These are phyloP conservation scores for Fusarium odoratissimum DNA, from an alignment of 2,329 filamentous ascomycete genomes.

Conservation along the genomic window DNA sequence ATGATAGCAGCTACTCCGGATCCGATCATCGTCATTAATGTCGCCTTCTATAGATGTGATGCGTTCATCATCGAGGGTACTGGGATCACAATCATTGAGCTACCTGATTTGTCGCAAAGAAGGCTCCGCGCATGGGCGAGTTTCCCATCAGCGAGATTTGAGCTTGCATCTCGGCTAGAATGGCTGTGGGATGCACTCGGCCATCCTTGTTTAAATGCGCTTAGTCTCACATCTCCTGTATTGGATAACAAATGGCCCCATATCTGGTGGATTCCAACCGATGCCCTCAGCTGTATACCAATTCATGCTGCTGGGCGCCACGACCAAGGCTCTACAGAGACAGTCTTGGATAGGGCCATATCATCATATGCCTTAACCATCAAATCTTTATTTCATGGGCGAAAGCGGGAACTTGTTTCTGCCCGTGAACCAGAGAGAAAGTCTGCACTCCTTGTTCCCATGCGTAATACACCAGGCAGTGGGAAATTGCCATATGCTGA, in stretches of 20 bases:
- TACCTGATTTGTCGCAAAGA: not conserved
- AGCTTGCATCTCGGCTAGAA: not conserved
- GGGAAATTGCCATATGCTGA: accelerated
- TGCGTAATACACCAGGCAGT: not conserved
- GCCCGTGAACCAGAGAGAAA: accelerated
- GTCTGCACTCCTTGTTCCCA: accelerated
- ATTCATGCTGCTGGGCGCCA: not conserved
- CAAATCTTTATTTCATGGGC: not conserved
- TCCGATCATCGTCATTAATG: not conserved
- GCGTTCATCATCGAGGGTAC: not conserved
- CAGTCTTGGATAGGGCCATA: not conserved
- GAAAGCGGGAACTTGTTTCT: not conserved
- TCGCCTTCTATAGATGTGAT: not conserved
- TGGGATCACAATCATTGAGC: not conserved
- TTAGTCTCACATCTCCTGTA: not conserved
- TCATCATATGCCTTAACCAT: not conserved
- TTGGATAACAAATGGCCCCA: too few relatives aligned
- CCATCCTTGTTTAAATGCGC: accelerated
- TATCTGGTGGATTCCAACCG: not conserved
- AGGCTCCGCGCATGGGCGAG: not conserved
- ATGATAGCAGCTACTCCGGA: not conserved
- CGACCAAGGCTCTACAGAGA: not conserved
- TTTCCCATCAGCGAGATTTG: not conserved
- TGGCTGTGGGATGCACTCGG: not conserved
- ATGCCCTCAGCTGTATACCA: not conserved